phyloP scores from a whole-genome alignment of 2,329 filamentous ascomycete genomes.

The Neopestalotiopsis rosae region DNA sequence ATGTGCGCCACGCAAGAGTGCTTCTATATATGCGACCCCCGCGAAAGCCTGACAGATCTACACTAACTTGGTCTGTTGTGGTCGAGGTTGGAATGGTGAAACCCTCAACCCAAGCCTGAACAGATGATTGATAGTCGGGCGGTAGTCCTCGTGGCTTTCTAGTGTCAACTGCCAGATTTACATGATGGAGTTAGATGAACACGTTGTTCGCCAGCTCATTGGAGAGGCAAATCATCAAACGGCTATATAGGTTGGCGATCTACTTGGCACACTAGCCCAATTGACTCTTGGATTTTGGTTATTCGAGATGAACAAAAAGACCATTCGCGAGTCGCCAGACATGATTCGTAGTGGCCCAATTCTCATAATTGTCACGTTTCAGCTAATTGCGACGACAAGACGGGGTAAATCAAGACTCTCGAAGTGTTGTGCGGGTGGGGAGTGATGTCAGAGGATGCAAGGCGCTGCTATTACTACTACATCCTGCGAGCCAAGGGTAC shows the following conservation, averaged over 20 bases:
- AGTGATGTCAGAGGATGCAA: constrained; percentile 14
- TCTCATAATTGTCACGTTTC: background rate
- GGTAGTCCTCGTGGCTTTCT: background rate
- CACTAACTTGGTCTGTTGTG: background rate
- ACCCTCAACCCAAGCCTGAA: background rate
- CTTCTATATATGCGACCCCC: background rate
- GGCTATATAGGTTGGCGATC: constrained; percentile 2
- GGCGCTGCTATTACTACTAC: constrained; percentile 7
- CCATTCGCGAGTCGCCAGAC: background rate
- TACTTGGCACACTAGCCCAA: background rate
- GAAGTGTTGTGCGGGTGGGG: background rate
- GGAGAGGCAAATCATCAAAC: background rate
- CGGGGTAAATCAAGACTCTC: background rate
- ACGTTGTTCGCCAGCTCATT: background rate
- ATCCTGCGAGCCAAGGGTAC: constrained; percentile 2
- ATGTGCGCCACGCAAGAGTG: background rate
- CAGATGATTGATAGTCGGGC: background rate
- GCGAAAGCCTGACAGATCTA: background rate
- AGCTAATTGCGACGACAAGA: background rate
- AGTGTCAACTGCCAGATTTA: background rate
- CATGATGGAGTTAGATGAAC: background rate
- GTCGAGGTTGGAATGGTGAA: constrained; percentile 4
- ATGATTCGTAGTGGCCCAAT: constrained; percentile 2
- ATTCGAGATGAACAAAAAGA: background rate
- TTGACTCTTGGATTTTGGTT: background rate